These are phyloP conservation scores for Corylus heterophylla DNA, from an alignment of 306 rosid genomes.

Conservation along the genomic window DNA sequence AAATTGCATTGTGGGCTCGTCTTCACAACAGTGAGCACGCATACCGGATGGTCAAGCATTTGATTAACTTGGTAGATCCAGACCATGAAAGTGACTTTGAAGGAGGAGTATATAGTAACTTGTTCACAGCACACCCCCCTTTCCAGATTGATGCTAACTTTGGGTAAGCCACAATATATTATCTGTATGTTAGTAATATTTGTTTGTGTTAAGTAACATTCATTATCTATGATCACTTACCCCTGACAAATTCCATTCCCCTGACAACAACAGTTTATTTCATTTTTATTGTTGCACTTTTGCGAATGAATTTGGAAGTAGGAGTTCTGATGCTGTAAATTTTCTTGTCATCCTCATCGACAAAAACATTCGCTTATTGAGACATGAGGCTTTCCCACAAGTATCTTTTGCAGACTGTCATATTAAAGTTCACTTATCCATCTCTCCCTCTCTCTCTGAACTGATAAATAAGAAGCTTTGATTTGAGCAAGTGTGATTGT, in stretches of 20 bases:
- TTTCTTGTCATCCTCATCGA: too few species aligned
- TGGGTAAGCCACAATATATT: constrained; percentile 56
- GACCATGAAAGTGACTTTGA: constrained; percentile 64
- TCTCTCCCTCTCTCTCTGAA: too few species aligned
- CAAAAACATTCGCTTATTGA: too few species aligned
- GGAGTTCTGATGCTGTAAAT: not conserved
- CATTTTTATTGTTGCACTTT: not conserved
- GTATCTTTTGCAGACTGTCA: too few species aligned
- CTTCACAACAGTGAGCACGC: constrained; percentile 87
- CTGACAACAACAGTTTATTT: not conserved
- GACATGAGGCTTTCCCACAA: too few species aligned
- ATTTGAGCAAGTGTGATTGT: too few species aligned
- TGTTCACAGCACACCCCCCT: constrained; percentile 90
- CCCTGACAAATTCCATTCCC: not conserved
- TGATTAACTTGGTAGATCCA: constrained; percentile 82
- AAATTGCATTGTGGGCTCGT: constrained; percentile 79
- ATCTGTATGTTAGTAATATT: not conserved
- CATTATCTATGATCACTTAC: not conserved
- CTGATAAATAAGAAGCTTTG: too few species aligned
- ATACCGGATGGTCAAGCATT: constrained; percentile 84
- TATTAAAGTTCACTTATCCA: too few species aligned
- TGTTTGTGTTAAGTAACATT: not conserved
- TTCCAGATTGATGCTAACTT: constrained; percentile 98
- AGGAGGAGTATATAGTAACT: constrained; percentile 93
- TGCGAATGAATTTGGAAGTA: not conserved